Evolutionary conservation across 139 green algal genomes (phyloP), one percentile per base, ranked within the genome.

Genomic region (Klebsormidium nitens): DNA sequence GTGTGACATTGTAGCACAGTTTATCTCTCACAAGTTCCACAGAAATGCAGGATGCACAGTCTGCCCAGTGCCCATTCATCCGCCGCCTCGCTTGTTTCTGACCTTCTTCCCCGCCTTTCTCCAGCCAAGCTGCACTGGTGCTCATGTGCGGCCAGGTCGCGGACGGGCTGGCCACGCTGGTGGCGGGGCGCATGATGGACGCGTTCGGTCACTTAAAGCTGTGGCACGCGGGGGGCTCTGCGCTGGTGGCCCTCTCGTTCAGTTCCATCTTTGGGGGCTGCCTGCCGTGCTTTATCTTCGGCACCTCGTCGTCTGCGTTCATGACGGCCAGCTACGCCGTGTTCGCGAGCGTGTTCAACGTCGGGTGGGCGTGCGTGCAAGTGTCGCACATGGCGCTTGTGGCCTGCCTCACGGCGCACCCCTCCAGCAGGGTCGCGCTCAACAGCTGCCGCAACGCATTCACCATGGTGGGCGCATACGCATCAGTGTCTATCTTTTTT

Each of bases 401-500:
- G 35, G 68, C 67, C 36, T 75, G 67, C 19, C 56, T 75, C 2
- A 75, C 67, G 28, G 59, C 39, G 34, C 67, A 75, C 36, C 55
- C 67, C n/a, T 55, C 56, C 6, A 75, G 67, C 67, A 34, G 67
- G 11, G 67, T 75, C 31, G 55, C 67, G 40, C 57, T 75, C 42
- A 75, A 75, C 37, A 75, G 67, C 47, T 75, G 67, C 23, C 59
- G 67, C 40, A 75, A 75, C n/a, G 67, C 67, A 32, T 75, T 75
- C 47, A 75, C 67, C 32, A 75, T 75, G 67, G 2, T 75, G 26
- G n/a, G 59, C 26, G 28, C 17, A n/a, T n/a, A n/a, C n/a, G n/a
- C n/a, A n/a, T n/a, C n/a, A n/a, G n/a, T n/a, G n/a, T n/a, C n/a
- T n/a, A n/a, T n/a, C n/a, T n/a, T n/a, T n/a, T n/a, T n/a, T n/a